Evolutionary conservation across 805 yeast genomes (phyloP).

Genomic region (Zygoascus bituminiphila): DNA sequence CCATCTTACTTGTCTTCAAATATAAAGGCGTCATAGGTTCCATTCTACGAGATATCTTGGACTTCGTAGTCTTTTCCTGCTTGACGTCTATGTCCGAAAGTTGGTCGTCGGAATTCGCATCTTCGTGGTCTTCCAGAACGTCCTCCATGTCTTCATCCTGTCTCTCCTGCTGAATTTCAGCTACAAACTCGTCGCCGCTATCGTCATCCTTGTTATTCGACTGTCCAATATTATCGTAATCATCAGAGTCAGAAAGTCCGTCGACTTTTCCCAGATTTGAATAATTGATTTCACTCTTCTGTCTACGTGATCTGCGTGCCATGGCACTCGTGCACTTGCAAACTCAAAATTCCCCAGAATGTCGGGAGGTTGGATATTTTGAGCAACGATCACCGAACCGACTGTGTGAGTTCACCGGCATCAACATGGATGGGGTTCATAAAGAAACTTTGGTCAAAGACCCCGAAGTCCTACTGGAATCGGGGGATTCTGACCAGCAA

Average conservation of each 20-base stretch:
- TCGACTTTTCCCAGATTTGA: slow-evolving; percentile 11
- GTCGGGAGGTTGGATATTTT: too few relatives aligned
- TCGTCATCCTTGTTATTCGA: slow-evolving; percentile 7
- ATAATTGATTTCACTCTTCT: slow-evolving; percentile 13
- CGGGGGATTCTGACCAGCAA: too few relatives aligned
- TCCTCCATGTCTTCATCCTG: slow-evolving; percentile 8
- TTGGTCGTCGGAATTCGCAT: slow-evolving; percentile 8
- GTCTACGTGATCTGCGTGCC: slow-evolving; percentile 12
- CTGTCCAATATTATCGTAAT: too few relatives aligned
- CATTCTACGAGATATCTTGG: not conserved
- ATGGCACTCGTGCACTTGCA: too few relatives aligned
- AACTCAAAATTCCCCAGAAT: too few relatives aligned
- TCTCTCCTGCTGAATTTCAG: not conserved
- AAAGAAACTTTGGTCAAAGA: too few relatives aligned
- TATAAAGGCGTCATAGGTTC: not conserved
- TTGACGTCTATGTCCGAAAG: not conserved
- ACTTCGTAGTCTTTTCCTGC: not conserved
- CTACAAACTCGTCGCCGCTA: slow-evolving; percentile 9
- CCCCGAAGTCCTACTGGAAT: too few relatives aligned
- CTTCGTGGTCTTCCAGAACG: slow-evolving; percentile 5
- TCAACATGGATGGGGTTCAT: too few relatives aligned
- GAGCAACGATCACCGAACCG: too few relatives aligned
- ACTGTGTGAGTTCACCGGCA: too few relatives aligned
- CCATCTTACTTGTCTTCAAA: slow-evolving; percentile 3
- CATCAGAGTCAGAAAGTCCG: slow-evolving; percentile 7